Evolutionary conservation across 1,284 basidiomycete genomes (phyloP), one percentile per base, ranked within the genome.

Genomic region (Ganoderma sinense): DNA sequence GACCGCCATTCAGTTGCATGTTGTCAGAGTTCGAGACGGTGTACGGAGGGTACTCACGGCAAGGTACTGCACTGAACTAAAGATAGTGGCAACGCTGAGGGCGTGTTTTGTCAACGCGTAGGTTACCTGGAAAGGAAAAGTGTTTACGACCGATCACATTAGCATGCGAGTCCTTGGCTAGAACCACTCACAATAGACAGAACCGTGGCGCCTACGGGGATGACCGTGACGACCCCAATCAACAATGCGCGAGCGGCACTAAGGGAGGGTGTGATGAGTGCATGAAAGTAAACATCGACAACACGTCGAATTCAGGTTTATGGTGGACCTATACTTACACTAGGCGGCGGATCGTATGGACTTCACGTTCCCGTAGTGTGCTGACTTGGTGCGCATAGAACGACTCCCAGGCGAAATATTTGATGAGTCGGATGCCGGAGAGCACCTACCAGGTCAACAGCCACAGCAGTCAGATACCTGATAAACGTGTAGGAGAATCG

Each of bases 21-120:
- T 14, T n/a, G 4, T 10, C 13, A 16, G 13, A 51, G 36, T 36
- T 41, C 43, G 62, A 31, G 31, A n/a, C 2, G 11, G 16, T 31
- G 40, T 26, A 7, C 3, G 18, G 16, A 77, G 23, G 4, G 48
- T 7, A 26, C 88, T 72, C 66, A 94, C 88, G 75, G 92, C 91
- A 85, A 95, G 94, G 69, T 92, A 85, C 71, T 93, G 89, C 14
- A 96, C 80, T 14, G 90, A 89, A 20, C 87, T 87, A 80, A 96
- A 96, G 70, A 95, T 91, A 74, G 87, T 85, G 2, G 91, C 90
- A 10, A 93, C 82, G 73, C 90, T 87, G 53, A 95, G 86, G 2
- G 84, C 75, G 77, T 94, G 90, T 2, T 90, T 89, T 33, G 84
- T 88, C 16, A 91, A 80, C 0, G 87, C 85, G 77, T 94, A 95